Base-by-base conservation (phyloP, 768 basidiomycete species). In the Tulasnella sp. region DNA sequence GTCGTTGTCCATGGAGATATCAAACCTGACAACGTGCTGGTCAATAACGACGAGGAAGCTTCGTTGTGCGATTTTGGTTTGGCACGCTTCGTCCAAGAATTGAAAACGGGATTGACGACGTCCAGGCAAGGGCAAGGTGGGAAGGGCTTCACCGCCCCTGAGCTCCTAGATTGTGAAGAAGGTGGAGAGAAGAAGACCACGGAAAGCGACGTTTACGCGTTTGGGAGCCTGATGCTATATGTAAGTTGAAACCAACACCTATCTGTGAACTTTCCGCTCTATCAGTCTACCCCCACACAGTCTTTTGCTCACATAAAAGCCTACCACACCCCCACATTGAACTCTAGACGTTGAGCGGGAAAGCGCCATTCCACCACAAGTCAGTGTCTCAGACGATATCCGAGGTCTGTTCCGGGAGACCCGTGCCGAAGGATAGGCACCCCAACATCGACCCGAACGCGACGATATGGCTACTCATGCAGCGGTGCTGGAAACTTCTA, bases 1-100 rank as follows among this genome's bases (percentile, higher is more conserved):
- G 19, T 41, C 30, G 24, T 59, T 21, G 30, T 59, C 19, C 57
- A 59, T 48, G 57, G 57, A 27, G 57, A 59, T 22, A 48, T 59
- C 57, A 59, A 59, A 19, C 45, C 41, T 17, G 54, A 56, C 43
- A 56, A 56, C 27, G 54, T 56, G 12, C 29, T 56, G 4, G 43
- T 56, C 10, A 56, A 34, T 3, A 42, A 44, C 11, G 42, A 56
- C 44, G 12, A 19, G 4, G 29, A 24, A n/a, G 54, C 38, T 5
- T 44, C 42, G 2, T 30, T 56, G 29, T 56, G 54, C 19, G 54
- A 56, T 30, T 56, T 56, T 46, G 54, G 54, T 21, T 22, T 56
- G 4, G 34, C 54, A 9, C 38, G 45, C 24, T 19, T 56, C 3
- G 44, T 56, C 27, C 29, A 34, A 4, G 43, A 43, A 21, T 19